These are phyloP conservation scores for Calonectria pseudoturangicola DNA, from an alignment of 2,329 filamentous ascomycete genomes.

Conservation along the genomic window DNA sequence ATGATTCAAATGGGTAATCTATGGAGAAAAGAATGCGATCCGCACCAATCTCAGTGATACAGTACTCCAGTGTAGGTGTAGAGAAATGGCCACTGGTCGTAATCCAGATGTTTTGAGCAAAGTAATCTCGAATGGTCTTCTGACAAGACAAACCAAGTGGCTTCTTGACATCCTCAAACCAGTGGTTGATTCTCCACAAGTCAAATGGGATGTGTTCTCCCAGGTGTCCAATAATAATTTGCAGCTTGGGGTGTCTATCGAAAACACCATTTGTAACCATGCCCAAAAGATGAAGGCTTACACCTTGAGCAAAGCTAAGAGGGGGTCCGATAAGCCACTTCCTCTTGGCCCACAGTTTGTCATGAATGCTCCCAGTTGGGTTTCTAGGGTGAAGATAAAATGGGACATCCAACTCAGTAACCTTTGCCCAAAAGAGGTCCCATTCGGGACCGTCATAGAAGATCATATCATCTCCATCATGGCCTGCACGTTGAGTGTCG, in stretches of 20 bases:
- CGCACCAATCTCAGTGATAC: conserved; percentile 67
- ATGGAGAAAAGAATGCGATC: conserved; percentile 72
- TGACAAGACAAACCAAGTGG: conserved; percentile 68
- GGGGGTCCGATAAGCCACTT: conserved; percentile 77
- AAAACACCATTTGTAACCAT: conserved; percentile 71
- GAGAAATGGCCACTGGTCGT: conserved; percentile 75
- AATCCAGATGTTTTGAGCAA: conserved; percentile 73
- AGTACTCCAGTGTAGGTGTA: conserved; percentile 70
- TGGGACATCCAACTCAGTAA: conserved; percentile 76
- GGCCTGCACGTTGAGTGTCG: conserved; percentile 75
- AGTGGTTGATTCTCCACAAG: conserved; percentile 71
- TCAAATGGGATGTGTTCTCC: conserved; percentile 71
- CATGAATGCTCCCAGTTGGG: conserved; percentile 73
- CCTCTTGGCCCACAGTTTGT: conserved; percentile 75
- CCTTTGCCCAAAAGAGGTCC: conserved; percentile 77
- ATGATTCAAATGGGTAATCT: conserved; percentile 72
- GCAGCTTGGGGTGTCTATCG: conserved; percentile 66
- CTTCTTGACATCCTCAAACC: conserved; percentile 75
- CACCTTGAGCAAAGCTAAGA: conserved; percentile 74
- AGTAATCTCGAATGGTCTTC: conserved; percentile 71
- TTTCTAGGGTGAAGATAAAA: conserved; percentile 79
- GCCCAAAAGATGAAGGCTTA: conserved; percentile 74
- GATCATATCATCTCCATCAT: conserved; percentile 75
- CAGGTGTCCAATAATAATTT: conserved; percentile 68
- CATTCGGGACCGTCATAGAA: conserved; percentile 79